Conservation (phyloP, 176 grass and related monocot species). For the Lolium multiflorum region DNA sequence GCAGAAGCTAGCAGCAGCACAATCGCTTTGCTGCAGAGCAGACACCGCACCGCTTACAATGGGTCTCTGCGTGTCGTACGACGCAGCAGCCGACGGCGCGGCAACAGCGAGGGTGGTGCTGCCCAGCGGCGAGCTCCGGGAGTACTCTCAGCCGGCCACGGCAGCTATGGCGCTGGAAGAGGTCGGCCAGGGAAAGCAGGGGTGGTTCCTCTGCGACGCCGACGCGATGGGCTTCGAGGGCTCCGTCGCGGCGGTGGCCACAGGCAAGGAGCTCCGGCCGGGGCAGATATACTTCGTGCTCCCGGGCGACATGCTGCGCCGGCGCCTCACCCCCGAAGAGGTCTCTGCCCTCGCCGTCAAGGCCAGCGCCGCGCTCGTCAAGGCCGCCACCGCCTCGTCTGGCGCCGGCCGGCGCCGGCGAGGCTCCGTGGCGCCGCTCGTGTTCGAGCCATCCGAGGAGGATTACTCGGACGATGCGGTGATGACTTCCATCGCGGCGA, state of each 20-base stretch:
- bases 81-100: slow-evolving; percentile 41
- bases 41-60: slow-evolving; percentile 17
- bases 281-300: slow-evolving; percentile 66
- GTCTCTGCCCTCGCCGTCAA: slow-evolving; percentile 54
- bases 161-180: slow-evolving; percentile 50
- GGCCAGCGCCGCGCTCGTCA: slow-evolving; percentile 50
- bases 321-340: slow-evolving; percentile 38
- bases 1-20: background rate
- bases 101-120: slow-evolving; percentile 65
- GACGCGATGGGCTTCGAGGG: slow-evolving; percentile 56
- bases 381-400: background rate
- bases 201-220: slow-evolving; percentile 53
- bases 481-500: background rate
- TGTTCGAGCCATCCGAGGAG: slow-evolving; percentile 29
- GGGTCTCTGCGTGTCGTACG: slow-evolving; percentile 66
- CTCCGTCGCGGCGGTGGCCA: background rate
- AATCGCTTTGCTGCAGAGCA: background rate
- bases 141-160: slow-evolving; percentile 61
- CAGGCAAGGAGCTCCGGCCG: slow-evolving; percentile 8
- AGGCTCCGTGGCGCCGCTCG: slow-evolving; percentile 3
- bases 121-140: slow-evolving; percentile 63
- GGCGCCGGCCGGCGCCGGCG: background rate
- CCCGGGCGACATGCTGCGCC: slow-evolving; percentile 39
- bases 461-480: background rate
- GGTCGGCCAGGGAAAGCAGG: background rate